Percentiles rank a stretch among this genome's conserved stretches.
These are phyloP conservation scores for Perilla frutescens DNA, from an alignment of 257 asterid species.

Conservation along the genomic window DNA sequence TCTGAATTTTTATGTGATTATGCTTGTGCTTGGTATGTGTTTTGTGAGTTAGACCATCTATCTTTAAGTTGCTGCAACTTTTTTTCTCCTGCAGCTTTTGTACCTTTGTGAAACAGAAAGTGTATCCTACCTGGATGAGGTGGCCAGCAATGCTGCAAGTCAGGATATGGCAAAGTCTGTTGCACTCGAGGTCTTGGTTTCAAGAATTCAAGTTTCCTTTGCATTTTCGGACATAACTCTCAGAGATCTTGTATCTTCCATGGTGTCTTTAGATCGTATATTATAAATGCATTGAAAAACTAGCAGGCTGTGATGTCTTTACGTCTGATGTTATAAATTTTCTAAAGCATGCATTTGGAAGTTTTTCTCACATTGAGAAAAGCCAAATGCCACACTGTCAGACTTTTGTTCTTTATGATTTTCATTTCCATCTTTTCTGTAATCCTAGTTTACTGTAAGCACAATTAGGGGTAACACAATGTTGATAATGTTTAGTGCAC, in stretches of 20 bases:
- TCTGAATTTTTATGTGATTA: slow-evolving; percentile 16
- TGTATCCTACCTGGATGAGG: slow-evolving; percentile 94
- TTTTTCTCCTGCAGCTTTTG: slow-evolving; percentile 69
- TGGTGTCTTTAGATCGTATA: slow-evolving; percentile 16
- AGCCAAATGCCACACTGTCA: neutral
- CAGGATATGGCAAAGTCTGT: slow-evolving; percentile 80
- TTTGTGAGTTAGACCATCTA: slow-evolving; percentile 13
- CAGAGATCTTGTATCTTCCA: slow-evolving; percentile 15
- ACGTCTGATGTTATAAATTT: too few species aligned
- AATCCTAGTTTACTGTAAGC: neutral
- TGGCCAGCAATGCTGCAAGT: slow-evolving; percentile 71
- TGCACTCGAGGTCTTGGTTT: slow-evolving; percentile 73
- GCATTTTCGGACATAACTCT: slow-evolving; percentile 25
- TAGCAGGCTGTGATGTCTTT: neutral
- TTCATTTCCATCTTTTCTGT: neutral
- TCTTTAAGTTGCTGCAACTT: slow-evolving; percentile 28
- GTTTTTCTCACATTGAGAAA: neutral
- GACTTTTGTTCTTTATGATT: slow-evolving; percentile 2
- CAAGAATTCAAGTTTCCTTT: slow-evolving; percentile 26
- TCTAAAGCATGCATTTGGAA: too few species aligned
- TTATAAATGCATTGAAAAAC: neutral
- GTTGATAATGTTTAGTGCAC: slow-evolving; percentile 20
- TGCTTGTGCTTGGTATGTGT: slow-evolving; percentile 23
- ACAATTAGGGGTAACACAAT: slow-evolving; percentile 5
- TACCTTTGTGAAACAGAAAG: slow-evolving; percentile 94